A percentile compares a stretch with the other conserved stretches of the same genome.
These are phyloP conservation scores for Pleurozium schreberi DNA, from an alignment of 225 moss, liverwort and hornwort species.

Conservation along the genomic window DNA sequence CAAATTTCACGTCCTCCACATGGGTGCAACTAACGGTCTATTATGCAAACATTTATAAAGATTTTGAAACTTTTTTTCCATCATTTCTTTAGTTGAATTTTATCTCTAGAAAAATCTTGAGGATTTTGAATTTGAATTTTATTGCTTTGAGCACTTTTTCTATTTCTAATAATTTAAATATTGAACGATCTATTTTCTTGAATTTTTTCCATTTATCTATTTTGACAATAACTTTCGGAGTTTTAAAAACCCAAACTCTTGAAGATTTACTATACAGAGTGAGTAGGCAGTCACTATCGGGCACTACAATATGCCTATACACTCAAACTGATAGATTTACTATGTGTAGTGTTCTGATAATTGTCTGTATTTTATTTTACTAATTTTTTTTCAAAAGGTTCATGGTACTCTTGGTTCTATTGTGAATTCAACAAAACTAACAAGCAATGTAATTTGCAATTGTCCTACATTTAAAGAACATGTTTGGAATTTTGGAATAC, in stretches of 20 bases:
- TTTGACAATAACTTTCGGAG: no score
- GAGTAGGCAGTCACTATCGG: no score
- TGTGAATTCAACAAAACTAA: rapidly evolving
- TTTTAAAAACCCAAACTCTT: no score
- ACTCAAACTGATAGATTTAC: no score
- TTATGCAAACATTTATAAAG: rapidly evolving
- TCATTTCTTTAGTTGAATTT: no score
- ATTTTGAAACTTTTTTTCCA: not conserved
- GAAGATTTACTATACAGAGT: rapidly evolving
- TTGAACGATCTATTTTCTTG: not conserved
- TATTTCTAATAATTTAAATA: not conserved
- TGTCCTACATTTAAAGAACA: not conserved
- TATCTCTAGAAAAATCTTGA: not conserved
- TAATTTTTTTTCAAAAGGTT: not conserved
- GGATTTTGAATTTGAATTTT: not conserved
- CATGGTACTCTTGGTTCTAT: not conserved
- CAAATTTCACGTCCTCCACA: not conserved
- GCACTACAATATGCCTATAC: no score
- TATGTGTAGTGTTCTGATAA: not conserved
- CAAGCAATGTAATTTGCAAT: not conserved
- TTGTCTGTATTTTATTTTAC: not conserved
- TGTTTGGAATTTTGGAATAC: not conserved
- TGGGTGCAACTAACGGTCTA: not conserved
- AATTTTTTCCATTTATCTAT: not conserved
- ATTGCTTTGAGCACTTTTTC: not conserved